Conservation (phyloP, 139 green algal genomes). For the Eudorina sp. region DNA sequence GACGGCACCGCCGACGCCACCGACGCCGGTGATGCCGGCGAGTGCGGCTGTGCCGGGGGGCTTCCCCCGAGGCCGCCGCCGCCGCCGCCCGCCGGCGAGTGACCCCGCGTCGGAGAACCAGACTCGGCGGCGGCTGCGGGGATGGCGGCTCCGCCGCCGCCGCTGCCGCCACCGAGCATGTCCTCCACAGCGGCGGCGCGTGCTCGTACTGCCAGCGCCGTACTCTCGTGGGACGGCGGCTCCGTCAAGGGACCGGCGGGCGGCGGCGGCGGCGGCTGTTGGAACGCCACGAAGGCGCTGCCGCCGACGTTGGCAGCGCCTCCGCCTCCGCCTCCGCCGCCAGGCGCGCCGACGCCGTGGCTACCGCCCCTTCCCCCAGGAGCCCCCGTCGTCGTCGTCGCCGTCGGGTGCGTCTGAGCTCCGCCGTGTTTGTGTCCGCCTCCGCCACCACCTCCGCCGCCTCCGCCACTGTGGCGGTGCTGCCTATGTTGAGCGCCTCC, state of each 20-base stretch:
- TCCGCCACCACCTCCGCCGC: too few relatives aligned
- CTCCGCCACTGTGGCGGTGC: too few relatives aligned
- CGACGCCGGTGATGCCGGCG: neutral
- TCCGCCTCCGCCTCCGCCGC: neutral
- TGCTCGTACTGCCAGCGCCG: neutral
- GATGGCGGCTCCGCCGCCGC: neutral
- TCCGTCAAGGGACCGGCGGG: neutral
- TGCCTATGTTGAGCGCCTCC: too few relatives aligned
- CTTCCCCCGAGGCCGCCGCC: neutral
- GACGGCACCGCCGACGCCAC: neutral
- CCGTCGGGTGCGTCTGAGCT: too few relatives aligned
- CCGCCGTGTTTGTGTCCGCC: too few relatives aligned
- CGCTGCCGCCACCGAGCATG: neutral
- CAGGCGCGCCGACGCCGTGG: too few relatives aligned
- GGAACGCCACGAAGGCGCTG: neutral
- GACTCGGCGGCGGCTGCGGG: too few relatives aligned
- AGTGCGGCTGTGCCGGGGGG: neutral
- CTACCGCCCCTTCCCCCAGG: too few relatives aligned
- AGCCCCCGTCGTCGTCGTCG: too few relatives aligned
- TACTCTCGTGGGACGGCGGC: neutral
- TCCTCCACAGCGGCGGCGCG: neutral
- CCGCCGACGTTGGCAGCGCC: neutral
- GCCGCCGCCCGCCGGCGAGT: too few relatives aligned
- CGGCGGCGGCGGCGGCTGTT: neutral
- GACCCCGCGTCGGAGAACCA: too few relatives aligned